Evolutionary conservation across 257 asterid genomes (phyloP).

Genomic region (Solanum virginianum): DNA sequence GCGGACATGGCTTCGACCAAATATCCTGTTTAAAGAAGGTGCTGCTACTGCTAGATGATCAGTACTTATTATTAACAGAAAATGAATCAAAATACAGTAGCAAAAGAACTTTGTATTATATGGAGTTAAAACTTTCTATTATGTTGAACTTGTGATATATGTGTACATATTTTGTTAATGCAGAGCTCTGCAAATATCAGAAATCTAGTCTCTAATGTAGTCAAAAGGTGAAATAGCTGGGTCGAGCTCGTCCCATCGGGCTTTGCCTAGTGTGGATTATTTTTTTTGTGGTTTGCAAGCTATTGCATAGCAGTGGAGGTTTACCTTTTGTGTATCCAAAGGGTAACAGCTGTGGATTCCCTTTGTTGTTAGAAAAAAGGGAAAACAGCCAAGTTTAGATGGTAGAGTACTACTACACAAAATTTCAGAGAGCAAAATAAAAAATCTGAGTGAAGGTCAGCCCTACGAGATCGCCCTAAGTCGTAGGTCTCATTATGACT

Average conservation of each 20-base stretch:
- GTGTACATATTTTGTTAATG: background rate
- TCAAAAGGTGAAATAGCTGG: background rate
- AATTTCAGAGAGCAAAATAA: too few relatives aligned
- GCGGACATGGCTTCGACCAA: slow-evolving; percentile 8
- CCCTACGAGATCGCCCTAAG: too few relatives aligned
- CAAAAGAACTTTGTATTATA: background rate
- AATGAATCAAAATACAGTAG: background rate
- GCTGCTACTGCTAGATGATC: slow-evolving; percentile 5
- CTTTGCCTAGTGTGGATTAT: too few relatives aligned
- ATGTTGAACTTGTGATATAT: background rate
- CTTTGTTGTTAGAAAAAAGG: background rate
- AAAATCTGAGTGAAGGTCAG: too few relatives aligned
- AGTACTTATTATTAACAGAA: background rate
- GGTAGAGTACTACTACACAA: background rate
- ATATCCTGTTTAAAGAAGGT: slow-evolving; percentile 20
- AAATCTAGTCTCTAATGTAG: background rate
- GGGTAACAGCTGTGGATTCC: too few relatives aligned
- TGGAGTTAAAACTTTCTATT: background rate
- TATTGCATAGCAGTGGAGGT: too few relatives aligned
- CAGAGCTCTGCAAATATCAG: background rate
- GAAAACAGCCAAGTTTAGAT: background rate
- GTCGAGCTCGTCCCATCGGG: too few relatives aligned
- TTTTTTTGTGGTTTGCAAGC: too few relatives aligned
- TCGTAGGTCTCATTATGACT: too few relatives aligned
- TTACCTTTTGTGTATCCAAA: too few relatives aligned